These are phyloP conservation scores for Neofusicoccum parvum DNA, from an alignment of 2,329 filamentous ascomycete genomes.

Conservation along the genomic window DNA sequence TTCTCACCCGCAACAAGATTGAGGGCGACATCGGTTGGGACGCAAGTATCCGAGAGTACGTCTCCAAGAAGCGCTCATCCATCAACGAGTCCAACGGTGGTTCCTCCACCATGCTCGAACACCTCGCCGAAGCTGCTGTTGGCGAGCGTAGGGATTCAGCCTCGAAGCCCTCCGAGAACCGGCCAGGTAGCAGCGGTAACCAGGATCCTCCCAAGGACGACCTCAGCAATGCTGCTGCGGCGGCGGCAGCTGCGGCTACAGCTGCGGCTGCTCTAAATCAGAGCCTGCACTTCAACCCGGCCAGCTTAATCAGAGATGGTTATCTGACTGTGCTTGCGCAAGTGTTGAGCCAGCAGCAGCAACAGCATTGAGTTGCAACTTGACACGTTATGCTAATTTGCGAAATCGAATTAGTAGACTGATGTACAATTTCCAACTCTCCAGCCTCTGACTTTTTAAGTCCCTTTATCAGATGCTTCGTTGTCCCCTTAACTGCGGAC, in stretches of 20 bases:
- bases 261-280: conserved; percentile 32
- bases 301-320: conserved; percentile 3
- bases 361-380: background rate
- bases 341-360: conserved; percentile 9
- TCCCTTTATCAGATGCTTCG: no score
- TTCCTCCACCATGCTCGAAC: conserved; percentile 42
- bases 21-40: conserved; percentile 39
- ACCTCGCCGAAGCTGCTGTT: conserved; percentile 42
- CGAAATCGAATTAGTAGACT: no score
- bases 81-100: conserved; percentile 25
- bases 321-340: conserved; percentile 11
- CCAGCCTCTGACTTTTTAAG: no score
- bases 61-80: conserved; percentile 28
- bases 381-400: no score
- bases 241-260: conserved; percentile 40
- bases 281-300: conserved; percentile 19
- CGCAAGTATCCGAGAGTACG: conserved; percentile 33
- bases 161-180: conserved; percentile 12
- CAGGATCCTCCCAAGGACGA: conserved; percentile 33
- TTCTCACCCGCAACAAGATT: conserved; percentile 33
- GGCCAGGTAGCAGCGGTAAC: conserved; percentile 31
- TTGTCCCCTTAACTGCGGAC: no score
- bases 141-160: conserved; percentile 12
- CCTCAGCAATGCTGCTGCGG: conserved; percentile 28
- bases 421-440: no score